phyloP scores from a whole-genome alignment of 257 asterid species.

The Thymus quinquecostatus region DNA sequence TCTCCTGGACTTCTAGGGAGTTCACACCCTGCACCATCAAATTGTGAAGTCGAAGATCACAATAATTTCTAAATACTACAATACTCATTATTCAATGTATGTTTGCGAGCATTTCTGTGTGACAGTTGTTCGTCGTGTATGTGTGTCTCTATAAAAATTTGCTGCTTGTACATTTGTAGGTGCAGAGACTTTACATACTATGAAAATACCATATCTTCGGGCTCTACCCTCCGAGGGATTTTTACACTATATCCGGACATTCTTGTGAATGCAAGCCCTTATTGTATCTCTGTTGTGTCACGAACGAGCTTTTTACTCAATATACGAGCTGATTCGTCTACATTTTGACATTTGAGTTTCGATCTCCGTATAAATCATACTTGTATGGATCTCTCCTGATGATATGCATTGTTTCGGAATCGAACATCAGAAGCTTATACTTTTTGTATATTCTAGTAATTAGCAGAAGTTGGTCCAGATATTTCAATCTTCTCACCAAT shows the following conservation, averaged over 20 bases:
- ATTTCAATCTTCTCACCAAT: constrained; percentile 24
- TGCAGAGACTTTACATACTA: constrained; percentile 40
- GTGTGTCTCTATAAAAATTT: constrained; percentile 36
- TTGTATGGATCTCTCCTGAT: too few species aligned
- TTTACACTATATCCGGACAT: constrained; percentile 22
- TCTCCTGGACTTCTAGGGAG: constrained; percentile 36
- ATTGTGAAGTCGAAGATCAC: constrained; percentile 40
- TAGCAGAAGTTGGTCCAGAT: constrained; percentile 29
- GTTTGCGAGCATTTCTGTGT: constrained; percentile 43
- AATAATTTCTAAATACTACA: constrained; percentile 53
- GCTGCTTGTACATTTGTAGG: constrained; percentile 47
- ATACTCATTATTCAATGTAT: constrained; percentile 45
- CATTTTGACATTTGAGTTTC: not conserved
- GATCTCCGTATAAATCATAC: not conserved
- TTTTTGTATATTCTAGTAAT: constrained; percentile 11
- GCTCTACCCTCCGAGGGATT: constrained; percentile 30
- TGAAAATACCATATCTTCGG: constrained; percentile 34
- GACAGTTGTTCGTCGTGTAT: constrained; percentile 41
- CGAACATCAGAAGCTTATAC: not conserved
- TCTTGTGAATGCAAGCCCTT: constrained; percentile 30
- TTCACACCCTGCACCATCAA: constrained; percentile 35
- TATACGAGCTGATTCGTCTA: not conserved
- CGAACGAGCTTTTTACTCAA: not conserved
- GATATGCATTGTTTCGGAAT: too few species aligned
- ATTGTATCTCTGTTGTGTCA: not conserved